Conservation (phyloP, 2,329 filamentous ascomycete genomes). For the Purpureocillium lavendulum region DNA sequence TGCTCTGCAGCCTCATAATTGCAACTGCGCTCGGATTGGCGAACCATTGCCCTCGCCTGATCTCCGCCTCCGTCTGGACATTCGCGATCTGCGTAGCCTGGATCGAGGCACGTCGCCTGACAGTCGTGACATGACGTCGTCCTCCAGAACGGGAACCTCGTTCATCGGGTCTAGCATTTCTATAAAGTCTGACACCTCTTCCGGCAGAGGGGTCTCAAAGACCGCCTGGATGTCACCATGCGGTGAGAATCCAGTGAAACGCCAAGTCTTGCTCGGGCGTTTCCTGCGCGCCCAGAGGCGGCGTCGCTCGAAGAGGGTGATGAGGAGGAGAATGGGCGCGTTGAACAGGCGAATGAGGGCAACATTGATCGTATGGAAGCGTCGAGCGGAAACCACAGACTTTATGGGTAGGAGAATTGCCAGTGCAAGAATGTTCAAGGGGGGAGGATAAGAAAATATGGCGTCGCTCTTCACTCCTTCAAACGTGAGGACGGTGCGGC, state of each 20-base stretch:
- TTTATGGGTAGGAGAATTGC: conserved; percentile 57
- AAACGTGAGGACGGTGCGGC: conserved; percentile 62
- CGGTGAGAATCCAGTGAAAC: conserved; percentile 42
- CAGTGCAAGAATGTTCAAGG: conserved; percentile 62
- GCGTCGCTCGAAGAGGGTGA: conserved; percentile 53
- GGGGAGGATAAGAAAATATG: conserved; percentile 61
- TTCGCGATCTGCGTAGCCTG: conserved; percentile 3
- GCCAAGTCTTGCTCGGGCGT: conserved; percentile 21
- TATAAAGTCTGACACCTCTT: conserved; percentile 23
- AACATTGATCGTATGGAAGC: conserved; percentile 67
- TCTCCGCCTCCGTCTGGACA: conserved; percentile 1
- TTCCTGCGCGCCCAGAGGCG: conserved; percentile 28
- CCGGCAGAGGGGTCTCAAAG: conserved; percentile 50
- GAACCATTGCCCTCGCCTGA: no score
- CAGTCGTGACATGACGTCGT: conserved; percentile 19
- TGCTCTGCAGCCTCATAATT: no score
- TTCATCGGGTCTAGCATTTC: conserved; percentile 23
- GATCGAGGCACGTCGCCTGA: conserved; percentile 14
- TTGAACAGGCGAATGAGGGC: conserved; percentile 55
- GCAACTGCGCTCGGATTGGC: no score
- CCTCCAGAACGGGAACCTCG: conserved; percentile 23
- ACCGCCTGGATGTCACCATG: conserved; percentile 54
- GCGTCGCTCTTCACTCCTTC: conserved; percentile 67
- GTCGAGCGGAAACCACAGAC: conserved; percentile 49
- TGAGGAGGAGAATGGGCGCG: conserved; percentile 51